These are phyloP conservation scores for Lithohypha guttulata DNA, from an alignment of 2,329 filamentous ascomycete species.

Conservation along the genomic window DNA sequence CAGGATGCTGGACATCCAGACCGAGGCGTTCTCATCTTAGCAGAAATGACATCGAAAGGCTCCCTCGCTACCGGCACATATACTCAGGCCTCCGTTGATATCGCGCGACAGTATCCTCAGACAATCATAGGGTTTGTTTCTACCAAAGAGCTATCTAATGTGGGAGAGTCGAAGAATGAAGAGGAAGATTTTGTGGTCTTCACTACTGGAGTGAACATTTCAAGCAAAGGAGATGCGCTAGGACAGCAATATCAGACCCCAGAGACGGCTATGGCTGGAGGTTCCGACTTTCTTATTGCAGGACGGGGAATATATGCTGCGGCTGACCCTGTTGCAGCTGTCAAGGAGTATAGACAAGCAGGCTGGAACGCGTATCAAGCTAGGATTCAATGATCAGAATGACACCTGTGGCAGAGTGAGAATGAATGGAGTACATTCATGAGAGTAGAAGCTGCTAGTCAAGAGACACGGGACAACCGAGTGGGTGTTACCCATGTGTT, in stretches of 20 bases:
- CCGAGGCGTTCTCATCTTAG: conserved; percentile 36
- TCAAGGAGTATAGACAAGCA: conserved; percentile 34
- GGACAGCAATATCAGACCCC: conserved; percentile 41
- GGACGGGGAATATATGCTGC: conserved; percentile 38
- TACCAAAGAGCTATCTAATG: conserved; percentile 31
- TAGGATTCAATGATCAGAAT: conserved; percentile 9
- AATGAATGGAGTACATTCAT: too few species aligned
- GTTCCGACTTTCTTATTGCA: conserved; percentile 39
- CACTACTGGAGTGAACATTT: conserved; percentile 38
- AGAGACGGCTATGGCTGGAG: conserved; percentile 33
- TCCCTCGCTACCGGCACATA: conserved; percentile 37
- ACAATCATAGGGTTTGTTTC: conserved; percentile 39
- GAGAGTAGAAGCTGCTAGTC: too few species aligned
- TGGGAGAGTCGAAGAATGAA: conserved; percentile 23
- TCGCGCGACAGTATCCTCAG: conserved; percentile 33
- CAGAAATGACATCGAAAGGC: conserved; percentile 42
- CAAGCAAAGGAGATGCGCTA: conserved; percentile 36
- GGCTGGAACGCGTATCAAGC: conserved; percentile 36
- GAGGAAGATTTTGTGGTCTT: conserved; percentile 39
- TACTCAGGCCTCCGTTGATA: conserved; percentile 36
- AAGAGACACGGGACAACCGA: too few species aligned
- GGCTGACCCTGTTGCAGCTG: conserved; percentile 34
- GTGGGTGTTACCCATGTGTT: too few species aligned
- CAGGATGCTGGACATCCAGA: conserved; percentile 27
- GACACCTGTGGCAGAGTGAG: too few species aligned